Base-by-base conservation (phyloP, 176 grass and related monocot species). In the Aegilops bicornis region DNA sequence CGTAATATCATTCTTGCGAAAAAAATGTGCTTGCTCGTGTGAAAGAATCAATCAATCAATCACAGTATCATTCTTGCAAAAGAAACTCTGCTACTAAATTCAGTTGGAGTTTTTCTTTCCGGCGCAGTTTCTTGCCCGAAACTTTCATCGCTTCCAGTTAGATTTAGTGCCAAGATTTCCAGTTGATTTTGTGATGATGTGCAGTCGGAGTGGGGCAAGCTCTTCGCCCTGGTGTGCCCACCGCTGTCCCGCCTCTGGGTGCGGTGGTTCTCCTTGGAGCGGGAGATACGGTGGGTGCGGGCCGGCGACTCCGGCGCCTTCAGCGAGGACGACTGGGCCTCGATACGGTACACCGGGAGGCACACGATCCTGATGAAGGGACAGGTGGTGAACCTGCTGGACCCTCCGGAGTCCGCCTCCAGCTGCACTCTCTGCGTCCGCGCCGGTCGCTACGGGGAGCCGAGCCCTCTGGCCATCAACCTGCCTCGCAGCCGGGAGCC, bases 401-500 rank as follows among this genome's bases (percentile, higher is more conserved):
- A n/a, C 72, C 72, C 11, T 43, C 10, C 54, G 19, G n/a, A 2
- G 14, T 4, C 1, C 42, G 0, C 42, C 35, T 22, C 42, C 14
- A 59, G 33, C 13, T 75, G 15, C 72, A 75, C 72, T 50, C 14
- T 75, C 72, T 75, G 72, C 42, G 7, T 50, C 23, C 72, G 72
- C 40, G 72, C 72, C 3, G 72, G 72, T 75, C 72, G 23, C 42
- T 19, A 10, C 9, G 72, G 42, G 72, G 37, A 47, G 37, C 27
- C 40, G 10, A 73, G 48, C 13, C 85, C 77, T 73, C 77, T 87
- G 37, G 19, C 60, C 39, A 47, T 79, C 24, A 11, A 87, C 85
- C 56, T 87, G 67, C 85, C 85, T 45, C 67, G 39, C 54, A 73
- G 85, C 36, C 58, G 20, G 27, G 77, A 86, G 67, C 67, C 66